Evolutionary conservation across 768 basidiomycete species (phyloP).

Genomic region (Coprinellus aureogranulatus): DNA sequence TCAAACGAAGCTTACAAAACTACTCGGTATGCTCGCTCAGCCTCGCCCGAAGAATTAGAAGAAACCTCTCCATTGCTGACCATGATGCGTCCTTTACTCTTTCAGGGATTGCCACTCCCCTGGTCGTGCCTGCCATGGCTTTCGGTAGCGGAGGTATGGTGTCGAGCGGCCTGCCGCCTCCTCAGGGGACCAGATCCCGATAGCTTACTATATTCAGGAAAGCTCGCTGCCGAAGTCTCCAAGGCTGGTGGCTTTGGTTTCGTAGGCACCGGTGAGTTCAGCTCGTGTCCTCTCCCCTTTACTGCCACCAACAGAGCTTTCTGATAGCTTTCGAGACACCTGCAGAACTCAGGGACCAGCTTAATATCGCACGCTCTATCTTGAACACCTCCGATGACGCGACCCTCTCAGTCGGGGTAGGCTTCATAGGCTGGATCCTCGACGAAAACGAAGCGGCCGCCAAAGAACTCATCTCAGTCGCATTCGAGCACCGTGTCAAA

Average conservation of each 20-base stretch:
- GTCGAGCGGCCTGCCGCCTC: constrained; percentile 3
- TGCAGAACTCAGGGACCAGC: constrained; percentile 46
- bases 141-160: constrained; percentile 57
- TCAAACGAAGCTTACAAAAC: background rate
- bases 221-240: constrained; percentile 58
- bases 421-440: constrained; percentile 70
- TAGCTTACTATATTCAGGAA: constrained; percentile 32
- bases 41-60: background rate
- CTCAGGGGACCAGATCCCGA: background rate
- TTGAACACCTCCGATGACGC: constrained; percentile 34
- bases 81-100: no score
- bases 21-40: background rate
- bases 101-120: constrained; percentile 54
- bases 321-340: constrained; percentile 16
- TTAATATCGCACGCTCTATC: constrained; percentile 48
- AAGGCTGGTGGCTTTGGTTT: constrained; percentile 77
- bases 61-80: background rate
- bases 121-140: constrained; percentile 70
- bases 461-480: constrained; percentile 42
- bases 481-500: constrained; percentile 53
- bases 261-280: constrained; percentile 52
- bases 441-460: constrained; percentile 42
- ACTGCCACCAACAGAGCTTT: background rate
- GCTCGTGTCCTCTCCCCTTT: background rate
- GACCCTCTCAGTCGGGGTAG: constrained; percentile 65